Conservation (phyloP, 2,329 filamentous ascomycete species). For the Cryphonectria naterciae region DNA sequence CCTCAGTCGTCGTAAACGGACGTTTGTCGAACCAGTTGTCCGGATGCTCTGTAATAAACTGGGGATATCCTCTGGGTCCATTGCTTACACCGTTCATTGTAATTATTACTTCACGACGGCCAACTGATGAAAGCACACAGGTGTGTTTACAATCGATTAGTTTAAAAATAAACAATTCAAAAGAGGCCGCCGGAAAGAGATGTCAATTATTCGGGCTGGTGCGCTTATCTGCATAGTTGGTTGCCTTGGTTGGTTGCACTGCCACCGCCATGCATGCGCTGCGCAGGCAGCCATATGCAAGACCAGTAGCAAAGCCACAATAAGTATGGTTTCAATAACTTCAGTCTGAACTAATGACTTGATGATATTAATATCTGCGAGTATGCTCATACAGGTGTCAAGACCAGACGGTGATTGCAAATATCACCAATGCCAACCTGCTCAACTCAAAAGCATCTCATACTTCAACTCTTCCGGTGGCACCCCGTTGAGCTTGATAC, state of each 20-base stretch:
- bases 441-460: slow-evolving; percentile 34
- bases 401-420: neutral
- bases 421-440: neutral
- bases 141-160: neutral
- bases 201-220: neutral
- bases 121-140: neutral
- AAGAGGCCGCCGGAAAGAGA: neutral
- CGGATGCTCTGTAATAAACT: neutral
- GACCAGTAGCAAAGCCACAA: neutral
- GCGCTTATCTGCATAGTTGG: neutral
- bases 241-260: neutral
- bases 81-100: neutral
- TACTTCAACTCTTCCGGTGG: slow-evolving; percentile 41
- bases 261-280: neutral
- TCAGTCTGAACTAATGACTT: neutral
- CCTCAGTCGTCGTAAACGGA: neutral
- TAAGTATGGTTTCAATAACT: neutral
- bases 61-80: slow-evolving; percentile 17
- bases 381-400: neutral
- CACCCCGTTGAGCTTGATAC: slow-evolving; percentile 41
- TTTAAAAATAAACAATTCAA: neutral
- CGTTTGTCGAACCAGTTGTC: slow-evolving; percentile 1
- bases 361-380: neutral
- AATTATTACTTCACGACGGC: neutral
- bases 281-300: neutral